Evolutionary conservation across 2,329 filamentous ascomycete species (phyloP).

Genomic region (Fusarium temperatum): DNA sequence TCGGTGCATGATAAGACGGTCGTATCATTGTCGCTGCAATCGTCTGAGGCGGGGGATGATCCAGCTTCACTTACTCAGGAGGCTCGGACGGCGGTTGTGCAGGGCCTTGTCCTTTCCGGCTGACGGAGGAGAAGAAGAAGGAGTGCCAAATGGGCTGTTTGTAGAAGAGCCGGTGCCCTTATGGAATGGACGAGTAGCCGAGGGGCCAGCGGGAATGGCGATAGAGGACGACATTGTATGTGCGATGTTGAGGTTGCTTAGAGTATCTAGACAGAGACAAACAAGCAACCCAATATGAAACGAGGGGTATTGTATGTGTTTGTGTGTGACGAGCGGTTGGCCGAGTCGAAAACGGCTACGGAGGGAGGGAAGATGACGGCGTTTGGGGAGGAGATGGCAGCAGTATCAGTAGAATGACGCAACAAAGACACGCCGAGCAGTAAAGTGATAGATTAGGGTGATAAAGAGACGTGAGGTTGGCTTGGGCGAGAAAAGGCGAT

Average conservation of each 20-base stretch:
- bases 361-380: slow-evolving; percentile 7
- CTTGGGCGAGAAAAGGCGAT: neutral
- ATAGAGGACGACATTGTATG: slow-evolving; percentile 72
- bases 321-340: slow-evolving; percentile 21
- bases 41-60: slow-evolving; percentile 5
- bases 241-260: slow-evolving; percentile 7
- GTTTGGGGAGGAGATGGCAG: neutral
- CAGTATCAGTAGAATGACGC: slow-evolving; percentile 31
- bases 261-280: neutral
- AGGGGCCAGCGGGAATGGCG: slow-evolving; percentile 65
- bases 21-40: slow-evolving; percentile 16
- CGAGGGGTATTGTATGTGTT: slow-evolving; percentile 33
- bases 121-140: slow-evolving; percentile 65
- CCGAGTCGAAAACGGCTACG: slow-evolving; percentile 13
- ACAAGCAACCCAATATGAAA: slow-evolving; percentile 21
- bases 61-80: slow-evolving; percentile 60
- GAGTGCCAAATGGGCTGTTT: slow-evolving; percentile 51
- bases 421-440: slow-evolving; percentile 25
- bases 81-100: slow-evolving; percentile 67
- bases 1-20: slow-evolving; percentile 11
- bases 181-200: slow-evolving; percentile 48
- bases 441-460: neutral
- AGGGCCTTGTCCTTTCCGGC: slow-evolving; percentile 57
- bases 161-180: slow-evolving; percentile 60
- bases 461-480: slow-evolving; percentile 4